Evolutionary conservation across 768 basidiomycete genomes (phyloP).

Genomic region (Mycena haematopus): DNA sequence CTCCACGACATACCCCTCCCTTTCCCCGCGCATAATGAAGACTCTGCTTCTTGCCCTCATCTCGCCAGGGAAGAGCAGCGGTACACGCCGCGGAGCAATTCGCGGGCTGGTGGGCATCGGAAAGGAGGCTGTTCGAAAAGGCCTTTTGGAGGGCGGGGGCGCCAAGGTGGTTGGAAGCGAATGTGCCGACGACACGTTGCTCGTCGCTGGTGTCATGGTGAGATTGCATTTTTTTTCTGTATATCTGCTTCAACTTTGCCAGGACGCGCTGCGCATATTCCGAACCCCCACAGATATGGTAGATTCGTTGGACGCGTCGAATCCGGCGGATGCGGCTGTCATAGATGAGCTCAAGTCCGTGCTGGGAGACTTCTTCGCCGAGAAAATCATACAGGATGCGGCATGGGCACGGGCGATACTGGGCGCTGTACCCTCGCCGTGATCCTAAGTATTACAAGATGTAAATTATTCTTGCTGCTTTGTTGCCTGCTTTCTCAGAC

Average conservation of each 20-base stretch:
- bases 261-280: conserved; percentile 71
- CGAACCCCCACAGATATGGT: conserved; percentile 64
- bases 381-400: conserved; percentile 60
- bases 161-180: conserved; percentile 78
- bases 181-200: conserved; percentile 48
- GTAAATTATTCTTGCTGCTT: conserved; percentile 15
- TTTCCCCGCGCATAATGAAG: conserved; percentile 91
- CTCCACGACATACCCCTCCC: conserved; percentile 86
- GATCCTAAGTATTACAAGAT: conserved; percentile 4
- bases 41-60: conserved; percentile 89
- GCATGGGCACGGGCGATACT: conserved; percentile 71
- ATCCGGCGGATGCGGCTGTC: conserved; percentile 54
- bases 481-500: background rate
- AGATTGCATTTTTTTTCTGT: conserved; percentile 26
- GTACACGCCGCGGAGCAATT: conserved; percentile 89
- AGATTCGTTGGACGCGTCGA: conserved; percentile 57
- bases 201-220: conserved; percentile 71
- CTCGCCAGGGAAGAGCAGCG: conserved; percentile 70
- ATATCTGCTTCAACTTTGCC: background rate
- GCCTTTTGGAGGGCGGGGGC: conserved; percentile 81
- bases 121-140: conserved; percentile 83
- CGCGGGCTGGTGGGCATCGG: conserved; percentile 87
- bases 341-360: conserved; percentile 55
- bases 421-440: conserved; percentile 29
- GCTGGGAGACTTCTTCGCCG: conserved; percentile 69